Evolutionary conservation across 2,329 filamentous ascomycete genomes (phyloP), one percentile per base, ranked within the genome.

Genomic region (Verticillium nubilum): DNA sequence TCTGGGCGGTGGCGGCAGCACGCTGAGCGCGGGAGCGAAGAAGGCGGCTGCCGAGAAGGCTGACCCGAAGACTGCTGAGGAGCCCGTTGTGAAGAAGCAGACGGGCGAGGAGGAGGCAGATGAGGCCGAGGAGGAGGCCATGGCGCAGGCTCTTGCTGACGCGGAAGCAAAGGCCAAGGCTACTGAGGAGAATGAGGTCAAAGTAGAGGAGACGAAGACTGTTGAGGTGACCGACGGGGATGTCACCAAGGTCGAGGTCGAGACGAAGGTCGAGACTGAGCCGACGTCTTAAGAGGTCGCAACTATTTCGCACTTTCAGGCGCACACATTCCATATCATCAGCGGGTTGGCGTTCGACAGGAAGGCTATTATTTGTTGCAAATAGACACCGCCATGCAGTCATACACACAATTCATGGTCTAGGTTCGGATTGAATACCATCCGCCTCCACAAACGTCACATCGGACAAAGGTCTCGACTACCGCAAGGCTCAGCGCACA

Each of bases 1-100:
- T 69, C 70, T 88, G 58, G 69, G 74, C 66, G 15, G 67, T 66
- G 55, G 33, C 37, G 37, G 17, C 55, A 50, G 25, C 55, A 28
- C 55, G 26, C 35, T 42, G 54, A 56, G n/a, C 23, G 54, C 23
- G 29, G 62, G 31, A 42, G 37, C 31, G 19, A 64, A 60, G 54
- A 62, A 64, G 61, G 60, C 59, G 5, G 56, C 53, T 19, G 37
- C 59, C 27, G 56, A 29, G 37, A 61, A 56, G 5, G 56, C 53
- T 19, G 37, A 58, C 27, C 54, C 35, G 37, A 61, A 56, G 5
- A 35, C 57, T n/a, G 64, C 62, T 47, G 66, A 64, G 52, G 59
- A 52, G 27, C 64, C 60, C 25, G 57, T 64, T 1, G 54, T 60
- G 19, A 26, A 50, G 6, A 59, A 62, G 33, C 61, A 63, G 60